A percentile compares a stretch with the other conserved stretches of the same genome.
These are phyloP conservation scores for Phylloporus sp. DNA, from an alignment of 768 basidiomycete genomes.

Conservation along the genomic window DNA sequence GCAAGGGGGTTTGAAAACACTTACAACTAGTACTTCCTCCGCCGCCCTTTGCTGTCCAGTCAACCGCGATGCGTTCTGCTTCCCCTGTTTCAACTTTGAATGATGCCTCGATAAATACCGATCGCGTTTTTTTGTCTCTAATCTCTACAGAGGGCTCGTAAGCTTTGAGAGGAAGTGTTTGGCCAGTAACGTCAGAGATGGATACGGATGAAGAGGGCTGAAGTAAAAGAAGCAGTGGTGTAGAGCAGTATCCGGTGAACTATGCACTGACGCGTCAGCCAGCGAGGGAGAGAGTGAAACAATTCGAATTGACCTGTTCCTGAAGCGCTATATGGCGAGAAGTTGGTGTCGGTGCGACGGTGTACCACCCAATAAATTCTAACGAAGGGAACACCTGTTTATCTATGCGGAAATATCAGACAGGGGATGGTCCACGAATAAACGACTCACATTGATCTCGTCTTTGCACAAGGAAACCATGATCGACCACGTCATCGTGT, in stretches of 20 bases:
- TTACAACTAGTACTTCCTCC: conserved; percentile 76
- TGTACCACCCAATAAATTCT: conserved; percentile 98
- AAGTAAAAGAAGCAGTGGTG: conserved; percentile 81
- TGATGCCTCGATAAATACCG: conserved; percentile 78
- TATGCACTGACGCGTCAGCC: conserved; percentile 29
- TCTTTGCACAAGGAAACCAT: conserved; percentile 75
- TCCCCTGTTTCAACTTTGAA: conserved; percentile 96
- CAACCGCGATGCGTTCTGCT: conserved; percentile 97
- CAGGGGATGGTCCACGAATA: neutral
- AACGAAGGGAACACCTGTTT: conserved; percentile 98
- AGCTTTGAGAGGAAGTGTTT: conserved; percentile 86
- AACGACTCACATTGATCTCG: conserved; percentile 75
- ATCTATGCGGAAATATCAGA: conserved; percentile 47
- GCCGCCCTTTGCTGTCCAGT: conserved; percentile 88
- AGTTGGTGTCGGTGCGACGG: conserved; percentile 72
- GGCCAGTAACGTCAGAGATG: conserved; percentile 53
- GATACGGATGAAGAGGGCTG: conserved; percentile 51
- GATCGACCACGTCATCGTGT: conserved; percentile 63
- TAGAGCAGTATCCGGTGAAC: conserved; percentile 84
- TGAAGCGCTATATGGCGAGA: conserved; percentile 78
- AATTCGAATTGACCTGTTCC: conserved; percentile 57
- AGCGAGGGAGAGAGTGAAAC: neutral
- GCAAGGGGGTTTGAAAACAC: conserved; percentile 29
- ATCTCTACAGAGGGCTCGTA: conserved; percentile 91
- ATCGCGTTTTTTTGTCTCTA: conserved; percentile 68